Conservation (phyloP, 306 rosid species). For the Fragaria ananassa region DNA sequence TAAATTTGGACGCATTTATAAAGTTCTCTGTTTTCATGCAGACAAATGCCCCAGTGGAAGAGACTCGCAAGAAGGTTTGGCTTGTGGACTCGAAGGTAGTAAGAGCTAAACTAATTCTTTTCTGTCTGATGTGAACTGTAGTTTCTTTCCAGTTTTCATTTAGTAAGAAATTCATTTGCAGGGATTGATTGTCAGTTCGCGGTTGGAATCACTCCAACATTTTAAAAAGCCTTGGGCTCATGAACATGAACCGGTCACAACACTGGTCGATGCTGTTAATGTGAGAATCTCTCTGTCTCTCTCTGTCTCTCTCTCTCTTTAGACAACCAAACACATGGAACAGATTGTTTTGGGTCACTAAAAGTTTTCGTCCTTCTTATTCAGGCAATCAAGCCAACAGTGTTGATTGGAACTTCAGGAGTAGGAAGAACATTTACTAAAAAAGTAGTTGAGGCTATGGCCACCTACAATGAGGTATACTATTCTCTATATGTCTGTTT, state of each 20-base stretch:
- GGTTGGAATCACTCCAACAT: slow-evolving; percentile 85
- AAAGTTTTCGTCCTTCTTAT: slow-evolving; percentile 22
- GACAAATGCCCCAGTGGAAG: slow-evolving; percentile 77
- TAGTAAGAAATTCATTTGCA: slow-evolving; percentile 32
- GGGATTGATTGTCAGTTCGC: slow-evolving; percentile 85
- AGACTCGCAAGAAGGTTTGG: slow-evolving; percentile 77
- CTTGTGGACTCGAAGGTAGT: slow-evolving; percentile 93
- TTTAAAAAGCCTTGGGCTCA: slow-evolving; percentile 98
- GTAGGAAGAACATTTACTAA: slow-evolving; percentile 70
- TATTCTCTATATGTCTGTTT: background rate
- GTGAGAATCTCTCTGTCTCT: slow-evolving; percentile 40
- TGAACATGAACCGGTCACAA: slow-evolving; percentile 62
- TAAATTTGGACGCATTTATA: background rate
- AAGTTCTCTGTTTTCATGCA: slow-evolving; percentile 36
- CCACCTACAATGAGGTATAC: slow-evolving; percentile 68
- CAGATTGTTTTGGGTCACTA: slow-evolving; percentile 15
- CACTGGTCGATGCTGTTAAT: slow-evolving; percentile 65
- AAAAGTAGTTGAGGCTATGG: slow-evolving; percentile 79
- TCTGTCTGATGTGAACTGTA: slow-evolving; percentile 9
- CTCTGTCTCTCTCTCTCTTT: background rate
- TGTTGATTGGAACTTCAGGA: slow-evolving; percentile 90
- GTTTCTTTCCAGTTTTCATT: slow-evolving; percentile 27
- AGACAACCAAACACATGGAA: background rate
- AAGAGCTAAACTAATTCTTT: slow-evolving; percentile 11
- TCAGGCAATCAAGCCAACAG: slow-evolving; percentile 88